phyloP scores from a whole-genome alignment of 306 rosid species.

The Nissolia schottii region DNA sequence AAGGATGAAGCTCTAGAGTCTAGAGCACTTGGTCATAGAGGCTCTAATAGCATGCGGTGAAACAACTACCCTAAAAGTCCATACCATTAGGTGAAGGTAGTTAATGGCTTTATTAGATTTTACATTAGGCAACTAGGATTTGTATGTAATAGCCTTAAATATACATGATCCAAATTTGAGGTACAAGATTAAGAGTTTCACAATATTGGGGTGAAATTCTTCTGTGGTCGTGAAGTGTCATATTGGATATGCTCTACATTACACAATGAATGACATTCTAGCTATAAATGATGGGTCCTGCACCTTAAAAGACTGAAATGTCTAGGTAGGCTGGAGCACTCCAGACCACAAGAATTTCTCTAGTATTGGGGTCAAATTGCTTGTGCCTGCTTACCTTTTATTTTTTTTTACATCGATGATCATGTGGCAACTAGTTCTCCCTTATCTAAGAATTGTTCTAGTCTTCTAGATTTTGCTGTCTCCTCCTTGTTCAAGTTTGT shows the following conservation, averaged over 20 bases:
- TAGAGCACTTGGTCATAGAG: too few species aligned
- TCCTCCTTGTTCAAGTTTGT: not conserved
- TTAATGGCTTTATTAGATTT: not conserved
- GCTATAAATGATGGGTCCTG: too few species aligned
- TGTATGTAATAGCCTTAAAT: not conserved
- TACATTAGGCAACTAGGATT: not conserved
- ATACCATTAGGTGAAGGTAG: not conserved
- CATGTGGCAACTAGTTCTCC: not conserved
- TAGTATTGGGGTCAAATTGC: not conserved
- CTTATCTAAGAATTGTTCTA: not conserved
- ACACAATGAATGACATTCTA: too few species aligned
- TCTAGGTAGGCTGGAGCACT: too few species aligned
- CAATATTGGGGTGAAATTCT: too few species aligned
- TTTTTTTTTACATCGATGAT: not conserved
- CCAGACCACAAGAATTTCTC: too few species aligned
- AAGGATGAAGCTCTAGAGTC: not conserved
- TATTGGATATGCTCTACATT: too few species aligned
- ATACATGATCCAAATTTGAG: not conserved
- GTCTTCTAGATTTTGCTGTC: not conserved
- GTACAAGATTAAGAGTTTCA: too few species aligned
- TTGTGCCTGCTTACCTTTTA: not conserved
- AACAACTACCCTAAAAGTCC: not conserved
- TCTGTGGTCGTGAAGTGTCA: too few species aligned
- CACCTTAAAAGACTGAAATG: too few species aligned
- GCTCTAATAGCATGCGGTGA: too few species aligned